Percentiles rank a stretch among this genome's conserved stretches.
phyloP scores from a whole-genome alignment of 805 yeast genomes.

The Kodamaea kakaduensis region DNA sequence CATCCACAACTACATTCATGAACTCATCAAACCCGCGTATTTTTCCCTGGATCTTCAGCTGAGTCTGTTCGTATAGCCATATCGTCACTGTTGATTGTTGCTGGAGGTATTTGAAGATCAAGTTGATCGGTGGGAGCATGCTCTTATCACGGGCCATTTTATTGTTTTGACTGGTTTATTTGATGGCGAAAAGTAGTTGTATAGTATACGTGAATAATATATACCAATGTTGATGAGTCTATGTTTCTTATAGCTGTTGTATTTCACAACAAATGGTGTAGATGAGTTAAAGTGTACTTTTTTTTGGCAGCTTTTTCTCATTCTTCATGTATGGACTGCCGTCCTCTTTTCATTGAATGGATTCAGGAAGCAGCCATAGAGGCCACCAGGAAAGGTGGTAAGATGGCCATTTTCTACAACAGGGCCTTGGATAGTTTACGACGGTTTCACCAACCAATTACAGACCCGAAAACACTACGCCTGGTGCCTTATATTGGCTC shows the following conservation, averaged over 20 bases:
- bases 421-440: conserved; percentile 54
- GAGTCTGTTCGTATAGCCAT: conserved; percentile 87
- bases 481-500: conserved; percentile 70
- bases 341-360: conserved; percentile 53
- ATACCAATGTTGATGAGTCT: too few species aligned
- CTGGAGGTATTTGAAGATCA: conserved; percentile 82
- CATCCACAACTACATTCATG: conserved; percentile 74
- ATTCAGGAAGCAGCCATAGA: conserved; percentile 49
- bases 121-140: conserved; percentile 86
- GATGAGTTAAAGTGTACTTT: neutral
- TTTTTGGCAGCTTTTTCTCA: conserved; percentile 2
- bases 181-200: too few species aligned
- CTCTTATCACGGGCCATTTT: conserved; percentile 22
- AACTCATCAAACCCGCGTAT: conserved; percentile 95
- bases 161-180: neutral
- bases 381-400: conserved; percentile 47
- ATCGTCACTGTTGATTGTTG: conserved; percentile 74
- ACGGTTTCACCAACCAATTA: conserved; percentile 41
- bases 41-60: conserved; percentile 72
- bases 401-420: conserved; percentile 48
- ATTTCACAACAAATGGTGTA: too few species aligned
- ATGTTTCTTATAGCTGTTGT: too few species aligned
- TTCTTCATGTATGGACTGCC: conserved; percentile 35
- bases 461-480: conserved; percentile 54
- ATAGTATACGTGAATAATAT: too few species aligned